Conservation (phyloP, 2,329 filamentous ascomycete genomes). For the Orbilia blumenaviensis region DNA sequence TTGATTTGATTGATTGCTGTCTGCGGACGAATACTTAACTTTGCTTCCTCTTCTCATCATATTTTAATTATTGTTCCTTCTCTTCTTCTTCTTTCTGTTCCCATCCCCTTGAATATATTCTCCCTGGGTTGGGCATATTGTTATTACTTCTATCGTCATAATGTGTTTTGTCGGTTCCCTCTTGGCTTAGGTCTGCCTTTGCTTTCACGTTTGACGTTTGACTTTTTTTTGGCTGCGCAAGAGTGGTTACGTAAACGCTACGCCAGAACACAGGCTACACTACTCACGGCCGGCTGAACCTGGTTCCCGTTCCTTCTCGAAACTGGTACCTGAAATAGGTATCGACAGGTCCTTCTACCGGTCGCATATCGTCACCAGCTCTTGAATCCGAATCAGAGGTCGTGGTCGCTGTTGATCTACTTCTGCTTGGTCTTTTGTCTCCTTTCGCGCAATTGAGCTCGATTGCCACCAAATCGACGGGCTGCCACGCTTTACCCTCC, state of each 20-base stretch:
- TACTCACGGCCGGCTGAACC: neutral
- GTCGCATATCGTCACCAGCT: constrained; percentile 15
- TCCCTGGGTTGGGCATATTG: no score
- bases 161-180: neutral
- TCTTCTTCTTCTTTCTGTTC: no score
- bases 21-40: neutral
- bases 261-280: constrained; percentile 1
- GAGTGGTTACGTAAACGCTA: constrained; percentile 29
- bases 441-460: constrained; percentile 1
- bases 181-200: neutral
- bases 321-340: constrained; percentile 4
- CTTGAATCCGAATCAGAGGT: neutral
- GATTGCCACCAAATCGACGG: neutral
- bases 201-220: neutral
- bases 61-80: neutral
- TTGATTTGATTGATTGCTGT: no score
- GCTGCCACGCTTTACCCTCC: neutral
- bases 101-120: no score
- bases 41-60: neutral
- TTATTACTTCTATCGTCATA: neutral
- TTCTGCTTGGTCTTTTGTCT: neutral
- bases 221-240: neutral
- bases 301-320: neutral
- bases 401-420: neutral
- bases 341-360: neutral